Percentiles rank a stretch among this genome's conserved stretches.
phyloP scores from a whole-genome alignment of 2,329 filamentous ascomycete genomes.

The Didymella arachidicola region DNA sequence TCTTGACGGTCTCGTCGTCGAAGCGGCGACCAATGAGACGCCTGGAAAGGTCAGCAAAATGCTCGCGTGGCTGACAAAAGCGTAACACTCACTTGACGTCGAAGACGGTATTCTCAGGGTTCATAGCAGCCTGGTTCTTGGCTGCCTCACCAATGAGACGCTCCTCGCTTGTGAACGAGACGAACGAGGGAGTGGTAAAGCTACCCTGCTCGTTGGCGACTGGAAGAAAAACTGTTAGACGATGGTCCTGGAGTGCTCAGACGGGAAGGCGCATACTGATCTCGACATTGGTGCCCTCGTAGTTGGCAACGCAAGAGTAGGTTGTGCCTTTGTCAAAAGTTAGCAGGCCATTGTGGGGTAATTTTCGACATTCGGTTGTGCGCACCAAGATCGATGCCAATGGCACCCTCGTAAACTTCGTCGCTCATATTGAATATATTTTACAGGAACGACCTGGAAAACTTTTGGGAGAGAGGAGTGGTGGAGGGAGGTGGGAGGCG shows the following conservation, averaged over 20 bases:
- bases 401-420: slow-evolving; percentile 99
- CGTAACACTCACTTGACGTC: slow-evolving; percentile 87
- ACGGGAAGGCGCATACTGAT: slow-evolving; percentile 72
- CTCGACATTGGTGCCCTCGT: slow-evolving; percentile 99
- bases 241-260: slow-evolving; percentile 10
- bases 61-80: slow-evolving; percentile 1
- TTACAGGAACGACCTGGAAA: slow-evolving; percentile 41
- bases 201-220: slow-evolving; percentile 99
- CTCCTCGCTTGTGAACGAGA: slow-evolving; percentile 98
- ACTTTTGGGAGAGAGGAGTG: slow-evolving; percentile 40
- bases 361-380: slow-evolving; percentile 27
- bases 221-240: slow-evolving; percentile 47
- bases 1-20: slow-evolving; percentile 96
- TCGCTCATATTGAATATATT: slow-evolving; percentile 78
- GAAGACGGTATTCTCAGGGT: slow-evolving; percentile 97
- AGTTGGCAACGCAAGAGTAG: slow-evolving; percentile 99
- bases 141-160: slow-evolving; percentile 98
- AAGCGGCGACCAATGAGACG: slow-evolving; percentile 96
- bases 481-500: slow-evolving; percentile 42
- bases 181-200: slow-evolving; percentile 98
- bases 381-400: slow-evolving; percentile 98
- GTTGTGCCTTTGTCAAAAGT: slow-evolving; percentile 77
- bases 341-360: slow-evolving; percentile 44
- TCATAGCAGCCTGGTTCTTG: slow-evolving; percentile 99
- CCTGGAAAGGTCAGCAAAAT: slow-evolving; percentile 62